Percentiles rank a stretch among this genome's conserved stretches.
Evolutionary conservation across 2,329 filamentous ascomycete species (phyloP).

Genomic region (Orbilia javanica): DNA sequence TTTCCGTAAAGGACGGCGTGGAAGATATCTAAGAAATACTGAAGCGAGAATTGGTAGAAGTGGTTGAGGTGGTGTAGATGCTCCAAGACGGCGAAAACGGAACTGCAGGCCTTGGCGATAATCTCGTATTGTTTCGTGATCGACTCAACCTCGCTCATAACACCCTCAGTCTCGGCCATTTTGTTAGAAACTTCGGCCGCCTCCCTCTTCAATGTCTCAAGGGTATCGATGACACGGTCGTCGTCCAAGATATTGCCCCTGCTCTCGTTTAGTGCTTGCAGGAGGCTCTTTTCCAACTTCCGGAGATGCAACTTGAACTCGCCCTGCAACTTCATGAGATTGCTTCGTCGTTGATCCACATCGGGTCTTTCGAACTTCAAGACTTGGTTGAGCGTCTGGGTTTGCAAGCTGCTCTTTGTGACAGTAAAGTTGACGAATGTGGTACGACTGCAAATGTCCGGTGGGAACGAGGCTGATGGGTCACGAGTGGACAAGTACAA

Average conservation of each 20-base stretch:
- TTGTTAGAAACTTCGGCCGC: slow-evolving; percentile 95
- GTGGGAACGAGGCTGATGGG: slow-evolving; percentile 93
- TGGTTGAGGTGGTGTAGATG: slow-evolving; percentile 98
- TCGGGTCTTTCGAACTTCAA: slow-evolving; percentile 97
- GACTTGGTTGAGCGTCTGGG: slow-evolving; percentile 96
- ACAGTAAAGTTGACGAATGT: slow-evolving; percentile 99
- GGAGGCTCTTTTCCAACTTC: slow-evolving; percentile 90
- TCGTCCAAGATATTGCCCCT: slow-evolving; percentile 98
- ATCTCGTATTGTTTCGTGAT: slow-evolving; percentile 95
- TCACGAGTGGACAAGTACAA: slow-evolving; percentile 95
- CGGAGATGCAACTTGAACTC: slow-evolving; percentile 99
- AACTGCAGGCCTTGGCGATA: slow-evolving; percentile 93
- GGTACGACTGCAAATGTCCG: slow-evolving; percentile 96
- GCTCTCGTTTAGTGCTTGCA: slow-evolving; percentile 96
- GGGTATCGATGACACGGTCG: slow-evolving; percentile 96
- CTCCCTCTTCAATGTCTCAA: slow-evolving; percentile 97
- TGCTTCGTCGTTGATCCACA: slow-evolving; percentile 94
- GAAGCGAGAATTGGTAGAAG: slow-evolving; percentile 98
- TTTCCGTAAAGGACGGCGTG: slow-evolving; percentile 88
- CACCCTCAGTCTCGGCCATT: slow-evolving; percentile 95
- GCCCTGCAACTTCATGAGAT: slow-evolving; percentile 97
- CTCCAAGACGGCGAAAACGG: slow-evolving; percentile 95
- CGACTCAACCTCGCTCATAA: slow-evolving; percentile 97
- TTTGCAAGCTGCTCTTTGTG: slow-evolving; percentile 97
- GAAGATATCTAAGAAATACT: slow-evolving; percentile 99